These are phyloP conservation scores for Sporobolus alterniflorus DNA, from an alignment of 202 grass and related monocot genomes.

Conservation along the genomic window DNA sequence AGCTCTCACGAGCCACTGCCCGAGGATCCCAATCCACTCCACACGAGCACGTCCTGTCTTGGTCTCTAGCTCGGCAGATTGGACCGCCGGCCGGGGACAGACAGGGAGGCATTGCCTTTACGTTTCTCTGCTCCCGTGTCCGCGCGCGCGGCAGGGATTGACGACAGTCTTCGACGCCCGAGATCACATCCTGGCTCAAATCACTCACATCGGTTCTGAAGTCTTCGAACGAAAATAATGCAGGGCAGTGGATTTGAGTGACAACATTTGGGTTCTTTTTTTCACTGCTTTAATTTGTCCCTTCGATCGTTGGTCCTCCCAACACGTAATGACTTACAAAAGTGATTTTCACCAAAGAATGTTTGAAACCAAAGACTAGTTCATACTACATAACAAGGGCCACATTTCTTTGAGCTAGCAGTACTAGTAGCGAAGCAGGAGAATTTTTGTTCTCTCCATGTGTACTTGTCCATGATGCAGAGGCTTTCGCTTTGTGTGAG, in stretches of 20 bases:
- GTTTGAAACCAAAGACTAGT: neutral
- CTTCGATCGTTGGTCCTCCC: neutral
- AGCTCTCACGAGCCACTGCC: too few species aligned
- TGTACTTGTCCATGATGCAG: neutral
- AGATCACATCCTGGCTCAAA: conserved; percentile 18
- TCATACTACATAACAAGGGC: neutral
- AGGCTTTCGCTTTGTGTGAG: neutral
- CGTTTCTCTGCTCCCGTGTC: neutral
- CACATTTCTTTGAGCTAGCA: neutral
- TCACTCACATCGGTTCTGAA: neutral
- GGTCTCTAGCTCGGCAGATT: neutral
- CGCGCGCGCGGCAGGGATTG: neutral
- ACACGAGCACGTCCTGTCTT: neutral
- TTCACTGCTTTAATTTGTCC: neutral
- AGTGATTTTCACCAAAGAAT: neutral
- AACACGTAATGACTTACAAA: neutral
- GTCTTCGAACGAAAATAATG: neutral
- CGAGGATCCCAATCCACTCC: too few species aligned
- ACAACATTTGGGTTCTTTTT: neutral
- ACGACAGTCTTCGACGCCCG: neutral
- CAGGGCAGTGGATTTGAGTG: neutral
- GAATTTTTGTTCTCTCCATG: neutral
- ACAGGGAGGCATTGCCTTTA: neutral
- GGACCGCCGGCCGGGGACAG: neutral
- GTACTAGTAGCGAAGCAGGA: neutral